Conservation (phyloP, 2,329 filamentous ascomycete genomes). For the Beauveria pseudobassiana region DNA sequence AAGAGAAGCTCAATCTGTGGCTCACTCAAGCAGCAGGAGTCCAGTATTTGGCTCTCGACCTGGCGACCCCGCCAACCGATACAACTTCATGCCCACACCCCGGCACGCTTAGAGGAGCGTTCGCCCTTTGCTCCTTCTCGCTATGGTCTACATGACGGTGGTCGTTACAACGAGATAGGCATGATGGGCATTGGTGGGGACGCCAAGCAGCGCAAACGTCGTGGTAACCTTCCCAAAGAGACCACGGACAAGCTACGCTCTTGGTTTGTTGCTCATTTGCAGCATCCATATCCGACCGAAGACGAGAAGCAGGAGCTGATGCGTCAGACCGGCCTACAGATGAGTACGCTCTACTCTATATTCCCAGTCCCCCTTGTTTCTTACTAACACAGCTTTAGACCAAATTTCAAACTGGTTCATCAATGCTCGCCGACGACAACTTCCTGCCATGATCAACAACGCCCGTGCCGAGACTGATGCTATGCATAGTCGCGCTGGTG, state of each 20-base stretch:
- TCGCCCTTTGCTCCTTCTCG: constrained; percentile 34
- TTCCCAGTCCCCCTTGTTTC: constrained; percentile 12
- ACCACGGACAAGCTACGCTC: constrained; percentile 72
- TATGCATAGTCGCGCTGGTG: constrained; percentile 27
- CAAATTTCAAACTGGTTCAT: constrained; percentile 79
- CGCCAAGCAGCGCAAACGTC: constrained; percentile 51
- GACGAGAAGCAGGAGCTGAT: constrained; percentile 82
- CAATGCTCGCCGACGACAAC: constrained; percentile 62
- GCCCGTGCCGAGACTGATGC: constrained; percentile 44
- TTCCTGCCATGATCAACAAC: constrained; percentile 53
- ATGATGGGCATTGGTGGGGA: constrained; percentile 31
- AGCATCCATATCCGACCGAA: constrained; percentile 80
- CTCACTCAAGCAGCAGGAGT: neutral
- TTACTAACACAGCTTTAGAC: constrained; percentile 31
- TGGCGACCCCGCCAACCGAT: constrained; percentile 33
- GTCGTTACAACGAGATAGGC: constrained; percentile 33
- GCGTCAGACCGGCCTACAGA: constrained; percentile 65
- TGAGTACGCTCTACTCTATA: constrained; percentile 52
- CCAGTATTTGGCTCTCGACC: constrained; percentile 24
- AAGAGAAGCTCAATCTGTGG: neutral
- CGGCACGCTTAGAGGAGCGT: constrained; percentile 35
- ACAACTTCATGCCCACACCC: constrained; percentile 40
- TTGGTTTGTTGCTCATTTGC: constrained; percentile 72
- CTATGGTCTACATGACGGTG: constrained; percentile 33
- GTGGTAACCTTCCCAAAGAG: constrained; percentile 86